Evolutionary conservation across 345 rosid genomes (phyloP), one percentile per base, ranked within the genome.

Genomic region (Euphorbia lathyris): DNA sequence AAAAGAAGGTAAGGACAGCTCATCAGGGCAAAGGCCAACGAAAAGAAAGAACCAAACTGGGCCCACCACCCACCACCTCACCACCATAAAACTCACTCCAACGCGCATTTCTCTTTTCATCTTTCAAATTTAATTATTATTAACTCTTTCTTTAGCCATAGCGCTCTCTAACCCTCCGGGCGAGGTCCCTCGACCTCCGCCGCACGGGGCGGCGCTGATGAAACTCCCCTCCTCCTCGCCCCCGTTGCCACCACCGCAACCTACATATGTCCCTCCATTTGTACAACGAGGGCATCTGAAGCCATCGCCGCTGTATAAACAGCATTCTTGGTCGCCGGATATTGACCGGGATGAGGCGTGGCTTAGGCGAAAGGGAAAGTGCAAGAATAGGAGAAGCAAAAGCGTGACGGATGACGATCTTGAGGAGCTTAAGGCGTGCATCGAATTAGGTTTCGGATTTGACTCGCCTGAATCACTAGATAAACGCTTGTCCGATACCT

Each of bases 291-390:
- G 53, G 1, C 58, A 67, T 0, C 78, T 82, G 16, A 60, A 70
- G 10, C 67, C 77, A 1, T 55, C 81, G 11, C 78, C 92, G 32
- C 89, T 94, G 32, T 74, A 66, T 45, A 94, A 94, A 63, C 97
- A 91, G 51, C 86, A 77, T 71, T 91, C 97, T 0, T 90, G 95
- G 98, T 94, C 98, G 1, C 97, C 98, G 12, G 98, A 91, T 76
- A 75, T 86, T 7, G 77, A 73, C 78, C 80, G 98, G 42, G 92
- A 94, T 4, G 96, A 91, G 83, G 96, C 89, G 9, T 94, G 98
- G 98, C 83, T 79, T 10, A 77, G 85, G 72, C 86, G 97, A 63
- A 91, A 87, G 26, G 89, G 88, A 4, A 81, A 65, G 66, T 65
- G 70, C 50, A 83, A 76, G 74, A 81, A 72, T 48, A 72, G 72